Conservation (phyloP, 768 basidiomycete species). For the Kwoniella sp. region DNA sequence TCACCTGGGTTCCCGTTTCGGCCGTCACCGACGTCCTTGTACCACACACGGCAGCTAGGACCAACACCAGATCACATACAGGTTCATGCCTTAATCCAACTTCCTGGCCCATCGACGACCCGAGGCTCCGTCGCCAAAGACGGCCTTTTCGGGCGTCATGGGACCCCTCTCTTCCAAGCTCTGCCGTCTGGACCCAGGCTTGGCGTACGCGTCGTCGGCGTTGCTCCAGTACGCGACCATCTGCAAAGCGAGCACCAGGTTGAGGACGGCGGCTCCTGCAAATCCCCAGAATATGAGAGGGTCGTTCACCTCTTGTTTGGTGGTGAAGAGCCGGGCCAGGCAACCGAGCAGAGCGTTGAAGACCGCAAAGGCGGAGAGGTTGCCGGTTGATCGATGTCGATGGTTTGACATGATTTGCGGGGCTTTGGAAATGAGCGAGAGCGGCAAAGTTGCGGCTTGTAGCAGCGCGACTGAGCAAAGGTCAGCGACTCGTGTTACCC, state of each 20-base stretch:
- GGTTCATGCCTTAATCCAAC: constrained; percentile 26
- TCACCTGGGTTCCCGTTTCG: no score
- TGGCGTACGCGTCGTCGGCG: constrained; percentile 7
- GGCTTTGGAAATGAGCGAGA: constrained; percentile 85
- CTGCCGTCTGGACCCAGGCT: constrained; percentile 3
- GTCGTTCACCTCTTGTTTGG: constrained; percentile 82
- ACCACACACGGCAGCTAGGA: no score
- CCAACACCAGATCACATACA: no score
- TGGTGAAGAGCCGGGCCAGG: constrained; percentile 88
- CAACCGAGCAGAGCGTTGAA: constrained; percentile 82
- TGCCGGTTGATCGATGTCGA: constrained; percentile 73
- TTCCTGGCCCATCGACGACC: constrained; percentile 32
- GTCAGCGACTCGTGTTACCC: not conserved
- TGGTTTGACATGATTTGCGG: constrained; percentile 87
- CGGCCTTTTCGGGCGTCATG: constrained; percentile 2
- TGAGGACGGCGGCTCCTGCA: constrained; percentile 72
- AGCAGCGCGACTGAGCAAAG: constrained; percentile 58
- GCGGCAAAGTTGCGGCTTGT: constrained; percentile 80
- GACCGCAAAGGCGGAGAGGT: constrained; percentile 89
- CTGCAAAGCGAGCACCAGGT: constrained; percentile 76
- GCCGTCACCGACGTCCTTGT: no score
- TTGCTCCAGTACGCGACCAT: constrained; percentile 62
- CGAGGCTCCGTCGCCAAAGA: not conserved
- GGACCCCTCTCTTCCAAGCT: constrained; percentile 11
- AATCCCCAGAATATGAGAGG: constrained; percentile 75